These are phyloP conservation scores for Wickerhamomyces ciferrii DNA, from an alignment of 805 yeast genomes.

Conservation along the genomic window DNA sequence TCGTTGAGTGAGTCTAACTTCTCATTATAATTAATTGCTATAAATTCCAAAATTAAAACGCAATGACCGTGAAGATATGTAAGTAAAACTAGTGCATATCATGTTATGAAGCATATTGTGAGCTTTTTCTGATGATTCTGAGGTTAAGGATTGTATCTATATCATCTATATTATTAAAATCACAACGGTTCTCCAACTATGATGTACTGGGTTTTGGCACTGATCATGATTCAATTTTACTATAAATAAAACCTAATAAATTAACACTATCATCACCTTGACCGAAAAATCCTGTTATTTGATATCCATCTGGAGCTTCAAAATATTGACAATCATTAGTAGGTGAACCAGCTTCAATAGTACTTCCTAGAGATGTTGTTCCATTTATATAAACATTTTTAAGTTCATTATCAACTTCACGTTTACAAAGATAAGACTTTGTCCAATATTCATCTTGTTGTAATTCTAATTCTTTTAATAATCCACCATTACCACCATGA, in stretches of 20 bases:
- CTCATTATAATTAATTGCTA: too few species aligned
- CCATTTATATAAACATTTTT: slow-evolving; percentile 28
- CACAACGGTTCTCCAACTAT: too few species aligned
- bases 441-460: slow-evolving; percentile 16
- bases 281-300: slow-evolving; percentile 8
- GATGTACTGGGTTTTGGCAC: too few species aligned
- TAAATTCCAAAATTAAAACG: too few species aligned
- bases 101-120: too few species aligned
- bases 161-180: too few species aligned
- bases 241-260: slow-evolving; percentile 5
- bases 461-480: neutral
- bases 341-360: slow-evolving; percentile 3
- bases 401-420: slow-evolving; percentile 32
- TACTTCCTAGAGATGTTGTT: slow-evolving; percentile 3
- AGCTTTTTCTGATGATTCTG: too few species aligned
- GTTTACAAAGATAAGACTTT: slow-evolving; percentile 42
- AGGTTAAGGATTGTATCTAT: too few species aligned
- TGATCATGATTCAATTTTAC: too few species aligned
- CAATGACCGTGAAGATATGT: too few species aligned
- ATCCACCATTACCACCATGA: slow-evolving; percentile 9
- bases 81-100: too few species aligned
- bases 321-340: slow-evolving; percentile 2
- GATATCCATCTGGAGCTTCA: slow-evolving; percentile 6
- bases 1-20: too few species aligned
- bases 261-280: slow-evolving; percentile 4